Evolutionary conservation across 306 rosid genomes (phyloP).

Genomic region (Aeschynomene evenia): DNA sequence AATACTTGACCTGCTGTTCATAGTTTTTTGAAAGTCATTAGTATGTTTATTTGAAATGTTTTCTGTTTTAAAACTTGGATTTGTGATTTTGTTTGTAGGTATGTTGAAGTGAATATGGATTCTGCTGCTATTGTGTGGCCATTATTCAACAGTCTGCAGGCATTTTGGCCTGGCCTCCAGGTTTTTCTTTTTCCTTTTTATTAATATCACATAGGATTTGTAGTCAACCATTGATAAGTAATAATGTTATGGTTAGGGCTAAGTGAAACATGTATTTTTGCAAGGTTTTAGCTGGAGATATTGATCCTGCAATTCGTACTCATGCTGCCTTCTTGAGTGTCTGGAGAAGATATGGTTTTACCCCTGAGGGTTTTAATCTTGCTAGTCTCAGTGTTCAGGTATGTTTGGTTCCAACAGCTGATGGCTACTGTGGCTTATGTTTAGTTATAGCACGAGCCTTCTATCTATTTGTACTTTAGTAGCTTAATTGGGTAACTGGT

Average conservation of each 20-base stretch:
- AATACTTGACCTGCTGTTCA: constrained; percentile 26
- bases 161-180: constrained; percentile 99
- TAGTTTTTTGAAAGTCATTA: constrained; percentile 19
- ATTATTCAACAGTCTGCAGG: constrained; percentile 93
- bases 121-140: constrained; percentile 98
- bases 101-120: constrained; percentile 97
- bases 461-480: constrained; percentile 15
- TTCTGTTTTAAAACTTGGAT: constrained; percentile 20
- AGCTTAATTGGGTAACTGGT: constrained; percentile 15
- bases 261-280: constrained; percentile 32
- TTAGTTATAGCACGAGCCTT: constrained; percentile 12
- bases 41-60: constrained; percentile 16
- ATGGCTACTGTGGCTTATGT: constrained; percentile 1
- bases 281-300: constrained; percentile 98
- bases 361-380: constrained; percentile 98
- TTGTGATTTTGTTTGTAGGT: constrained; percentile 56
- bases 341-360: constrained; percentile 95
- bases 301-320: constrained; percentile 89
- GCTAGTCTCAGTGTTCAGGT: constrained; percentile 95
- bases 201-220: constrained; percentile 11
- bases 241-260: constrained; percentile 19
- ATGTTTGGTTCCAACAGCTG: constrained; percentile 32
- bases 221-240: constrained; percentile 27
- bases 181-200: constrained; percentile 39
- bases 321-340: constrained; percentile 95